Evolutionary conservation across 2,329 filamentous ascomycete genomes (phyloP).

Genomic region (Xylariaceae sp.): DNA sequence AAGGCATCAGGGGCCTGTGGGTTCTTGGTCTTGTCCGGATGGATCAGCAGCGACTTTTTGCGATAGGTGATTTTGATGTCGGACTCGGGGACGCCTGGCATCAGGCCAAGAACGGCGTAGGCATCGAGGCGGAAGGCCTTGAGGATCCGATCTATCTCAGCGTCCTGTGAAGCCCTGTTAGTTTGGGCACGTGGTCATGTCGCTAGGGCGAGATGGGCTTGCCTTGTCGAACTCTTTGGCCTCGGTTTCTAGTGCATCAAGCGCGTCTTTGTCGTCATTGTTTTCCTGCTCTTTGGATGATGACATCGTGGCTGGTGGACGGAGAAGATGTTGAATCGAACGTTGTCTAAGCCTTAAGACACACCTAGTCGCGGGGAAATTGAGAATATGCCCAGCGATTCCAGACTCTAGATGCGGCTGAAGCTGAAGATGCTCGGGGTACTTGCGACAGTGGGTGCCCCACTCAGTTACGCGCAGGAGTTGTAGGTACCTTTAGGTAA

Average conservation of each 20-base stretch:
- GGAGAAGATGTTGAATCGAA: background rate
- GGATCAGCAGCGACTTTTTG: conserved; percentile 97
- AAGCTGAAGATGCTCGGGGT: no score
- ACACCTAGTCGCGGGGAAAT: no score
- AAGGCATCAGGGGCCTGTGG: conserved; percentile 90
- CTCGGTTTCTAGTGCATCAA: conserved; percentile 79
- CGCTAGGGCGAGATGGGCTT: conserved; percentile 18
- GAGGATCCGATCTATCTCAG: conserved; percentile 91
- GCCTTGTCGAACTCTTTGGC: conserved; percentile 91
- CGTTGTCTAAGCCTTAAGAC: background rate
- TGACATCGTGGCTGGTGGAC: conserved; percentile 31
- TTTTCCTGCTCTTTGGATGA: conserved; percentile 39
- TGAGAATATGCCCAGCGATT: no score
- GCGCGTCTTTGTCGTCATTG: conserved; percentile 65
- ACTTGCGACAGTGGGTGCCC: no score
- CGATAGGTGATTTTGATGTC: conserved; percentile 95
- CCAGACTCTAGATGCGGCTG: no score
- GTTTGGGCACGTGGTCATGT: conserved; percentile 4
- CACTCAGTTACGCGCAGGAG: no score
- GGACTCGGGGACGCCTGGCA: conserved; percentile 90
- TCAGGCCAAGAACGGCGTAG: conserved; percentile 93
- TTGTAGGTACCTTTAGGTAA: no score
- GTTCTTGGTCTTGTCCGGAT: conserved; percentile 96
- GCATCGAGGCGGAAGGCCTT: conserved; percentile 77
- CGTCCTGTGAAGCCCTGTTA: conserved; percentile 62